Conservation (phyloP, 768 basidiomycete species). For the Leccinellum luteum region DNA sequence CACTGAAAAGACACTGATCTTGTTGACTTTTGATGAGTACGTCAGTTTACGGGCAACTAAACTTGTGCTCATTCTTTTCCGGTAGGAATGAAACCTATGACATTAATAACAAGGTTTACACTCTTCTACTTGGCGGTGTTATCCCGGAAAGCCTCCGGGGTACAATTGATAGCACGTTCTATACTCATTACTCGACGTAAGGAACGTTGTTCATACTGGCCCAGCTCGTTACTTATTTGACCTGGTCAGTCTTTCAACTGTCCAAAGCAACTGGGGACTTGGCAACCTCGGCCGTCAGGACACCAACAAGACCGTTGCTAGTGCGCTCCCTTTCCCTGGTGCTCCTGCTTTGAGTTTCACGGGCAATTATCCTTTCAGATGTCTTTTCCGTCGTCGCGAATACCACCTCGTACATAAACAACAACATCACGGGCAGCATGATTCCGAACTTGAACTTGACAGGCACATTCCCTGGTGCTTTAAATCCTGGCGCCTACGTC, state of each 20-base stretch:
- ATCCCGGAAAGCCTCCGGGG: slow-evolving; percentile 42
- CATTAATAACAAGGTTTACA: slow-evolving; percentile 47
- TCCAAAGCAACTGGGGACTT: slow-evolving; percentile 61
- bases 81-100: slow-evolving; percentile 29
- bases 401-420: slow-evolving; percentile 41
- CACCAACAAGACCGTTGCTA: slow-evolving; percentile 42
- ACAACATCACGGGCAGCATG: slow-evolving; percentile 28
- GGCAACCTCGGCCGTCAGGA: slow-evolving; percentile 58
- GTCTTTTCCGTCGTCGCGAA: slow-evolving; percentile 53
- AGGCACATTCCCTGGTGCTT: slow-evolving; percentile 41
- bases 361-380: slow-evolving; percentile 30
- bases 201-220: background rate
- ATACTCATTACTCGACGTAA: slow-evolving; percentile 57
- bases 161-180: slow-evolving; percentile 51
- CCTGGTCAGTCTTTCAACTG: slow-evolving; percentile 41
- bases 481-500: slow-evolving; percentile 39
- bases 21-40: slow-evolving; percentile 64
- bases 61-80: background rate
- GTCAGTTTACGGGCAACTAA: slow-evolving; percentile 16
- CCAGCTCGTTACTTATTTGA: background rate
- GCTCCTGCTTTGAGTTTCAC: background rate
- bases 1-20: slow-evolving; percentile 49
- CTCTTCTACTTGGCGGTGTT: slow-evolving; percentile 44
- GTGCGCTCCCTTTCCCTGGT: slow-evolving; percentile 1
- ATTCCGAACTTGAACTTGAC: slow-evolving; percentile 41